Evolutionary conservation across 2,329 filamentous ascomycete species (phyloP).

Genomic region (Atkinsonella hypoxylon): DNA sequence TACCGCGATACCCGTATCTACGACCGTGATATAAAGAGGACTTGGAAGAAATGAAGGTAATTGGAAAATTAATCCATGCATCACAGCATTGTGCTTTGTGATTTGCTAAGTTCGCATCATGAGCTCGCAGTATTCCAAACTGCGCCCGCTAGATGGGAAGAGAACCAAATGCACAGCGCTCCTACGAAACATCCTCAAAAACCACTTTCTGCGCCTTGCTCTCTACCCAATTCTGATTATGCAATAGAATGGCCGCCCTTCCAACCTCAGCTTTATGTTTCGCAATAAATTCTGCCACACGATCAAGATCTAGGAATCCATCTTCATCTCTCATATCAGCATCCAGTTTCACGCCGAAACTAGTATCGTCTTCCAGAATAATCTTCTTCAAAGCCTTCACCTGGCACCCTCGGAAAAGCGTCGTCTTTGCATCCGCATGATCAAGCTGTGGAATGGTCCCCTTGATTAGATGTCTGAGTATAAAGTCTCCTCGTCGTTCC

Average conservation of each 20-base stretch:
- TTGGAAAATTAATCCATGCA: background rate
- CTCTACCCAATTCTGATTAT: slow-evolving; percentile 10
- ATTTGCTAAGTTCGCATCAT: too few relatives aligned
- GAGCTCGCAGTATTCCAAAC: too few relatives aligned
- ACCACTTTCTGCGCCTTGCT: background rate
- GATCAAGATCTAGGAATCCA: slow-evolving; percentile 32
- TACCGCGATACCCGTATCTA: background rate
- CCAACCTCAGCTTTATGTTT: slow-evolving; percentile 26
- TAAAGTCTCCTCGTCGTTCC: slow-evolving; percentile 26
- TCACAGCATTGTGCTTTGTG: too few relatives aligned
- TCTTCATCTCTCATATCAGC: slow-evolving; percentile 19
- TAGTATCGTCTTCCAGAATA: slow-evolving; percentile 31
- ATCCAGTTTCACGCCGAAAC: slow-evolving; percentile 22
- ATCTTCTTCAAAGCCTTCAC: slow-evolving; percentile 36
- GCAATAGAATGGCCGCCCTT: slow-evolving; percentile 18
- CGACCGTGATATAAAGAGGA: background rate
- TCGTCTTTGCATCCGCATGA: slow-evolving; percentile 1
- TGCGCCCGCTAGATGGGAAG: too few relatives aligned
- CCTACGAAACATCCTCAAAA: background rate
- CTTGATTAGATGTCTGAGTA: slow-evolving; percentile 37
- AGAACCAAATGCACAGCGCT: too few relatives aligned
- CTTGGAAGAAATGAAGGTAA: background rate
- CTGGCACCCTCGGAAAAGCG: background rate
- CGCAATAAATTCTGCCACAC: slow-evolving; percentile 29
- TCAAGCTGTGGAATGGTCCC: slow-evolving; percentile 14